These are phyloP conservation scores for Apodospora peruviana DNA, from an alignment of 495 filamentous ascomycete genomes.

Conservation along the genomic window DNA sequence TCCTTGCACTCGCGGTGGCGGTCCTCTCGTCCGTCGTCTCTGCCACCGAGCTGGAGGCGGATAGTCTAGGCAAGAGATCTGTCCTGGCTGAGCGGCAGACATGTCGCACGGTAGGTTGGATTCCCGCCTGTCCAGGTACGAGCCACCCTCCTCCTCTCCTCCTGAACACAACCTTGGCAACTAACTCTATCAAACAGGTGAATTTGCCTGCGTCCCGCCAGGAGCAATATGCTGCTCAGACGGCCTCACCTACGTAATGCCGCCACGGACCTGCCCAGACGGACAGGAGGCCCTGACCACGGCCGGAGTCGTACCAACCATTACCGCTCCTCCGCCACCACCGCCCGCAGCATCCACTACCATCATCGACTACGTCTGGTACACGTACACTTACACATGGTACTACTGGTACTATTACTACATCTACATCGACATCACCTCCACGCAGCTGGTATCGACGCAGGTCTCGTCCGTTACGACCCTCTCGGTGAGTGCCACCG, in stretches of 20 bases:
- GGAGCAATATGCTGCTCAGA: slow-evolving; percentile 13
- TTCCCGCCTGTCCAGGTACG: slow-evolving; percentile 11
- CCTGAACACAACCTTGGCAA: neutral
- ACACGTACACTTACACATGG: slow-evolving; percentile 1
- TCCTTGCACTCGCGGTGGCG: neutral
- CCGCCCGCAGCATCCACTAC: neutral
- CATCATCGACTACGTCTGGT: slow-evolving; percentile 4
- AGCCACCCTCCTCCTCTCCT: neutral
- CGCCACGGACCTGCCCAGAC: slow-evolving; percentile 3
- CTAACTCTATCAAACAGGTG: neutral
- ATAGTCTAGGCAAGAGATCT: neutral
- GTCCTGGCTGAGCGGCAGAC: neutral
- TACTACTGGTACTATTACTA: slow-evolving; percentile 9
- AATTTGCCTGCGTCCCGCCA: slow-evolving; percentile 6
- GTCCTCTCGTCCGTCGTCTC: neutral
- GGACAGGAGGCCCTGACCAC: neutral
- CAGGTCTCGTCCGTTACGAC: neutral
- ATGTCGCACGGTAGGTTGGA: slow-evolving; percentile 6
- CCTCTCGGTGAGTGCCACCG: neutral
- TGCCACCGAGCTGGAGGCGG: neutral
- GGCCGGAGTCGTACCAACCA: neutral
- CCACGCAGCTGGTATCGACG: slow-evolving; percentile 2
- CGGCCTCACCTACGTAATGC: slow-evolving; percentile 5
- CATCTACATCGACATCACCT: neutral
- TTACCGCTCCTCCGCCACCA: neutral